Evolutionary conservation across 352 stramenopile species (phyloP).

Genomic region (Phytophthora idaei): DNA sequence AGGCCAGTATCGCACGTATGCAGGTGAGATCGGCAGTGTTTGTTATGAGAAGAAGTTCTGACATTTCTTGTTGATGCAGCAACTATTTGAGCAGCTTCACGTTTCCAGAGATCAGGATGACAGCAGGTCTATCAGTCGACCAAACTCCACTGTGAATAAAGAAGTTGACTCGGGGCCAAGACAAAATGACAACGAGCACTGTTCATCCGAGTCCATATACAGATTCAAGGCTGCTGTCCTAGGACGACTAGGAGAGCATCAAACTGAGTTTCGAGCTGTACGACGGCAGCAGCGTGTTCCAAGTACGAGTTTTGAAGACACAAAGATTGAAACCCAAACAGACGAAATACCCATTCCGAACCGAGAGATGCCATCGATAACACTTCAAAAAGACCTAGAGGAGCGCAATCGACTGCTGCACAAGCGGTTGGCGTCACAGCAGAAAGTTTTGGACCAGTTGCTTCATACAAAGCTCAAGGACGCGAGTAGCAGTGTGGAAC

Average conservation of each 20-base stretch:
- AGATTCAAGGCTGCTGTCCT: constrained; percentile 31
- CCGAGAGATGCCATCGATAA: neutral
- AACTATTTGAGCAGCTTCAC: constrained; percentile 43
- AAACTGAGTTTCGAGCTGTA: neutral
- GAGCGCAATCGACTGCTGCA: constrained; percentile 42
- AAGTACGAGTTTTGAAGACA: constrained; percentile 9
- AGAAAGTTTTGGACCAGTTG: constrained; percentile 41
- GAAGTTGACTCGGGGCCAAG: neutral
- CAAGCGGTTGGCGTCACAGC: constrained; percentile 40
- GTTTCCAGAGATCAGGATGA: neutral
- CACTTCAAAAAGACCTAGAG: constrained; percentile 20
- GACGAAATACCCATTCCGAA: neutral
- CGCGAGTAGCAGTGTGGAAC: neutral
- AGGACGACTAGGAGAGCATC: constrained; percentile 15
- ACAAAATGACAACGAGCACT: neutral
- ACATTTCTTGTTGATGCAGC: constrained; percentile 21
- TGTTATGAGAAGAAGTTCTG: neutral
- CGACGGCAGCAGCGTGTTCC: constrained; percentile 1
- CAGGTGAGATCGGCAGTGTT: constrained; percentile 19
- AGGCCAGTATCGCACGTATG: constrained; percentile 18
- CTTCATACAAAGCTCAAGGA: constrained; percentile 35
- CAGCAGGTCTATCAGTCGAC: neutral
- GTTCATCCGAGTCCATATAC: neutral
- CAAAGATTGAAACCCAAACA: constrained; percentile 20
- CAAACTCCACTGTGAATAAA: neutral